phyloP scores from a whole-genome alignment of 805 yeast genomes.

The Ogataea naganishii region DNA sequence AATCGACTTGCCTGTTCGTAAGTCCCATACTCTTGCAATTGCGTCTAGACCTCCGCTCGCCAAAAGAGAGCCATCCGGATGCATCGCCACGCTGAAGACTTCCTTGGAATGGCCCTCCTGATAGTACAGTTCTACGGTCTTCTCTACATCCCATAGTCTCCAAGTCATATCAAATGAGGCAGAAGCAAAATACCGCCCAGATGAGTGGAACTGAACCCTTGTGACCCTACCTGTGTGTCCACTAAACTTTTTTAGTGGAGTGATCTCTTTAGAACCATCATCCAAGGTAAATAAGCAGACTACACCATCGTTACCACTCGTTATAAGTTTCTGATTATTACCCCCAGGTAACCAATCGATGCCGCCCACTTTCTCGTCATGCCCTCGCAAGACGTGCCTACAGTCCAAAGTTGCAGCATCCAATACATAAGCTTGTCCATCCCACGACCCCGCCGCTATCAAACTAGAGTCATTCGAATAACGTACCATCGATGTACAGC shows the following conservation, averaged over 20 bases:
- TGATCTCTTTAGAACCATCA: neutral
- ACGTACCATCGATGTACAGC: constrained; percentile 59
- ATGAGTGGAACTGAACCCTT: constrained; percentile 57
- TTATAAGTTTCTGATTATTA: constrained; percentile 16
- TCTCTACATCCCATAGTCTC: constrained; percentile 74
- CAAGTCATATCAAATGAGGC: constrained; percentile 84
- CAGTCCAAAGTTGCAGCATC: constrained; percentile 28
- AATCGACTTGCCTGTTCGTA: constrained; percentile 65
- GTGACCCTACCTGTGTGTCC: constrained; percentile 56
- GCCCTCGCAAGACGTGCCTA: constrained; percentile 28
- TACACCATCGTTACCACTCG: constrained; percentile 39
- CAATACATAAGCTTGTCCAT: constrained; percentile 56
- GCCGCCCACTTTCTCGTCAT: constrained; percentile 62
- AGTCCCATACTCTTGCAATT: constrained; percentile 72
- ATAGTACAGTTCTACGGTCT: constrained; percentile 38
- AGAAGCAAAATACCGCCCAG: constrained; percentile 44
- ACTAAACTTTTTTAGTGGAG: constrained; percentile 5
- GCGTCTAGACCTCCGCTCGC: constrained; percentile 79
- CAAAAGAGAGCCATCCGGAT: constrained; percentile 68
- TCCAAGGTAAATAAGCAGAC: constrained; percentile 15
- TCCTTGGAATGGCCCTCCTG: constrained; percentile 88
- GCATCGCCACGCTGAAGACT: constrained; percentile 53
- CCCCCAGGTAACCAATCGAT: constrained; percentile 44
- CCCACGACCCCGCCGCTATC: constrained; percentile 77
- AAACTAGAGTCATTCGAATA: constrained; percentile 28